A percentile compares a stretch with the other conserved stretches of the same genome.
These are phyloP conservation scores for Ulmus americana DNA, from an alignment of 331 rosid genomes.

Conservation along the genomic window DNA sequence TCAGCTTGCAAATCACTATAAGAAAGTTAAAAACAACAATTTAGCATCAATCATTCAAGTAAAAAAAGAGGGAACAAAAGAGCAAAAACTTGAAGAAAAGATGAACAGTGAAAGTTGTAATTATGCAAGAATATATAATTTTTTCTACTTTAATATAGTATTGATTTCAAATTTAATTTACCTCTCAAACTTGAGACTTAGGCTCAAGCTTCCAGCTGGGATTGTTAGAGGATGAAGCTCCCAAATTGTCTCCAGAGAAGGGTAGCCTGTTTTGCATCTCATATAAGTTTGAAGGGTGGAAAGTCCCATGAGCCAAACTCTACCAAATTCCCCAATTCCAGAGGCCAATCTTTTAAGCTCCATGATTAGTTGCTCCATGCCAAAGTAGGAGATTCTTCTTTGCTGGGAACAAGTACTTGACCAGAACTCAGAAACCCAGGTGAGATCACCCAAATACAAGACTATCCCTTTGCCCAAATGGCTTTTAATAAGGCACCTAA, in stretches of 20 bases:
- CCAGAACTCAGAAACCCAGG: constrained; percentile 77
- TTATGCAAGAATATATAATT: neutral
- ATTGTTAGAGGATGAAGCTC: constrained; percentile 69
- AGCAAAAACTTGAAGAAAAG: neutral
- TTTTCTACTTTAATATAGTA: neutral
- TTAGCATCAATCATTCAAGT: neutral
- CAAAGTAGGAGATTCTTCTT: constrained; percentile 37
- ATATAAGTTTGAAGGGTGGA: constrained; percentile 60
- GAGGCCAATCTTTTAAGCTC: constrained; percentile 58
- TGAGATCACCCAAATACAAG: constrained; percentile 70
- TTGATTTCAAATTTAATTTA: constrained; percentile 12
- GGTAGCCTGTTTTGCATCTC: constrained; percentile 56
- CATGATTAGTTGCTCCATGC: constrained; percentile 61
- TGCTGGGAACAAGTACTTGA: constrained; percentile 35
- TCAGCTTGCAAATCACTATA: constrained; percentile 44
- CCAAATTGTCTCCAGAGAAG: constrained; percentile 73
- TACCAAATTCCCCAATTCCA: constrained; percentile 45
- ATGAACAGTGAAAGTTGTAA: constrained; percentile 14
- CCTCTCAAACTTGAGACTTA: constrained; percentile 73
- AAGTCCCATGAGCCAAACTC: constrained; percentile 64
- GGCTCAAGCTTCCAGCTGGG: constrained; percentile 66
- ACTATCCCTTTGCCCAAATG: constrained; percentile 63
- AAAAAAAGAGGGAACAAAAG: neutral
- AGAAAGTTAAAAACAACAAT: neutral
- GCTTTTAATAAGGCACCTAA: constrained; percentile 57